Conservation (phyloP, 495 filamentous ascomycete species). For the Daldinia caldariorum region DNA sequence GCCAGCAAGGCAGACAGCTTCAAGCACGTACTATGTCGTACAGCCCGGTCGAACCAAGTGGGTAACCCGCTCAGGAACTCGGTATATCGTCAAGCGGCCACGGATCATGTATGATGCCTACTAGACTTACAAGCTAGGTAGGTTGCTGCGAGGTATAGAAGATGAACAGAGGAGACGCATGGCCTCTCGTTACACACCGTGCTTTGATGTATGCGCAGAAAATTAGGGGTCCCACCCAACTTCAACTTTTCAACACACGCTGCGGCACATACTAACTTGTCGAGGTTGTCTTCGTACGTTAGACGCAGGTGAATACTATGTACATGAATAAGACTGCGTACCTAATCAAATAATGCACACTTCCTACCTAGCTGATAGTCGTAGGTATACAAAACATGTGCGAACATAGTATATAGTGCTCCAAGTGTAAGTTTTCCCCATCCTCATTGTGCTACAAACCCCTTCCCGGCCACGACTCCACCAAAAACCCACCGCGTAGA, state of each 20-base stretch:
- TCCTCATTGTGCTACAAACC: not conserved
- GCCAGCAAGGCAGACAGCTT: not conserved
- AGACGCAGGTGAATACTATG: no score
- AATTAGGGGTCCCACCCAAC: slow-evolving; percentile 19
- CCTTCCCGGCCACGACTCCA: slow-evolving; percentile 16
- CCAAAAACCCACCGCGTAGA: slow-evolving; percentile 22
- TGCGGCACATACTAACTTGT: slow-evolving; percentile 22
- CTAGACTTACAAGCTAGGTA: no score
- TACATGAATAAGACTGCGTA: no score
- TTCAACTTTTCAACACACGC: slow-evolving; percentile 16
- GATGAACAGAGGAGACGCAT: not conserved
- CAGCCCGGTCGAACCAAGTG: slow-evolving; percentile 3
- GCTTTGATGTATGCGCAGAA: not conserved
- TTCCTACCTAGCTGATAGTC: no score
- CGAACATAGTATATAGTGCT: not conserved
- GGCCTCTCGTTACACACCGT: slow-evolving; percentile 19
- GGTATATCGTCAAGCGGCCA: slow-evolving; percentile 6
- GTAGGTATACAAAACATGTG: not conserved
- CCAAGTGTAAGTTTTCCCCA: not conserved
- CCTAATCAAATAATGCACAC: no score
- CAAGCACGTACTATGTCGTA: slow-evolving; percentile 24
- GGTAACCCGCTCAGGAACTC: slow-evolving; percentile 19
- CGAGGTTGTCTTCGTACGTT: slow-evolving; percentile 26
- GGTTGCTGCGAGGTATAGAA: not conserved
- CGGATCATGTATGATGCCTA: not conserved